phyloP scores from a whole-genome alignment of 352 stramenopile genomes.

The Phytophthora fragariae region DNA sequence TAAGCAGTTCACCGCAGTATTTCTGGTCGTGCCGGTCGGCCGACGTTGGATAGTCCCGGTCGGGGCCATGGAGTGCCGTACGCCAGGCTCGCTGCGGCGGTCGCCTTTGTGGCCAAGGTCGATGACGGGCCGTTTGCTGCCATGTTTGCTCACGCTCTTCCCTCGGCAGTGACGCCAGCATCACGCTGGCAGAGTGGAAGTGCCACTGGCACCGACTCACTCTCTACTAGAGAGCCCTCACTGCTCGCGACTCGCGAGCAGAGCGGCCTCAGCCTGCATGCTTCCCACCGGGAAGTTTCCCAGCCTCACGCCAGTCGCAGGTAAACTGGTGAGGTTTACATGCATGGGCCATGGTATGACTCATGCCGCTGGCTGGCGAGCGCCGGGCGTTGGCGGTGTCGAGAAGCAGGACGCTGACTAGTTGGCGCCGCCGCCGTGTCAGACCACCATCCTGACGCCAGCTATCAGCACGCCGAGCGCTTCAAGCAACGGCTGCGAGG shows the following conservation, averaged over 20 bases:
- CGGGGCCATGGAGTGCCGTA: background rate
- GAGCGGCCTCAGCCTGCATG: background rate
- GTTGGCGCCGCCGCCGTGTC: background rate
- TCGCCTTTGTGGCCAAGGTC: background rate
- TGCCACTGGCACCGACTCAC: too few species aligned
- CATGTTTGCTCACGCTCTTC: constrained; percentile 1
- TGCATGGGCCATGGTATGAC: too few species aligned
- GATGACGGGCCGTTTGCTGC: background rate
- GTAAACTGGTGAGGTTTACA: background rate
- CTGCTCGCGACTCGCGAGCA: background rate
- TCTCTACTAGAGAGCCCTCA: too few species aligned
- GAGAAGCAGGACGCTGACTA: background rate
- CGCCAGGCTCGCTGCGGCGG: background rate
- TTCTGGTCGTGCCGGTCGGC: background rate
- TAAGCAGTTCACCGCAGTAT: too few species aligned
- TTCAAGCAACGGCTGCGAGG: constrained; percentile 10
- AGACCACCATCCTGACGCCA: constrained; percentile 23
- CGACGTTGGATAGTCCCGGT: background rate
- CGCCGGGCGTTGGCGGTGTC: background rate
- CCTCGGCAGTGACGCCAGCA: constrained; percentile 5
- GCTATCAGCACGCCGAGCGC: constrained; percentile 9
- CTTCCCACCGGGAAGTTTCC: background rate
- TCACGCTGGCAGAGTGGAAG: too few species aligned
- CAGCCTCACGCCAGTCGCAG: background rate
- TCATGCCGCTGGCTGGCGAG: background rate